Evolutionary conservation across 2,329 filamentous ascomycete genomes (phyloP), one percentile per base, ranked within the genome.

Genomic region (Monilinia laxa): DNA sequence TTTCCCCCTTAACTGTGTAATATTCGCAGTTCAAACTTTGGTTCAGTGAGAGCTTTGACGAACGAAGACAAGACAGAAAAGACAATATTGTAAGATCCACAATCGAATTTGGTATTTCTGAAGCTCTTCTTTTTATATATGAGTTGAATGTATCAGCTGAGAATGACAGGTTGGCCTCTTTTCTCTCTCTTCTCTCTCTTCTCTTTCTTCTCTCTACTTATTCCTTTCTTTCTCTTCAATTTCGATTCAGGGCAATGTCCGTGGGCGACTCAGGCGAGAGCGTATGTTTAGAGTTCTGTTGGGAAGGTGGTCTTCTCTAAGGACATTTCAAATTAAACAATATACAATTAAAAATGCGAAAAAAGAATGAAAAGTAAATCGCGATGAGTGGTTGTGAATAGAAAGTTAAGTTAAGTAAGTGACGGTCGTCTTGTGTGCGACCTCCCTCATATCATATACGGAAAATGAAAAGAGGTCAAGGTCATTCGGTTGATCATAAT

Each of bases 1-100:
- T 68, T 65, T 70, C 64, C 56, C 59, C 64, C 62, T 53, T 67
- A 69, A 68, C 63, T 68, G 69, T 60, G 66, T 68, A 52, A 47
- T 59, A 49, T 28, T 59, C 16, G 64, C 47, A 62, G 54, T 64
- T 55, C 57, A 67, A 52, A 51, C 58, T 62, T 55, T 65, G 62
- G 54, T 59, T 65, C 40, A 18, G 53, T 23, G 9, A 59, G 35
- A 57, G 55, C 55, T 65, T 60, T 60, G 55, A 60, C 55, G 23
- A 14, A 53, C 40, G 16, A 42, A 42, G 45, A 31, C 57, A 49
- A 49, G 31, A 23, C 49, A 14, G 18, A 31, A 40, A 62, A 62
- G 23, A 45, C 35, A 18, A 20, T 18, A 31, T 42, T 51, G 31
- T 18, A 52, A 35, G 55, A 65, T 65, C 55, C 56, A 59, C 64